A percentile compares a stretch with the other conserved stretches of the same genome.
Evolutionary conservation across 2,329 filamentous ascomycete species (phyloP).

Genomic region (Cladophialophora bantiana): DNA sequence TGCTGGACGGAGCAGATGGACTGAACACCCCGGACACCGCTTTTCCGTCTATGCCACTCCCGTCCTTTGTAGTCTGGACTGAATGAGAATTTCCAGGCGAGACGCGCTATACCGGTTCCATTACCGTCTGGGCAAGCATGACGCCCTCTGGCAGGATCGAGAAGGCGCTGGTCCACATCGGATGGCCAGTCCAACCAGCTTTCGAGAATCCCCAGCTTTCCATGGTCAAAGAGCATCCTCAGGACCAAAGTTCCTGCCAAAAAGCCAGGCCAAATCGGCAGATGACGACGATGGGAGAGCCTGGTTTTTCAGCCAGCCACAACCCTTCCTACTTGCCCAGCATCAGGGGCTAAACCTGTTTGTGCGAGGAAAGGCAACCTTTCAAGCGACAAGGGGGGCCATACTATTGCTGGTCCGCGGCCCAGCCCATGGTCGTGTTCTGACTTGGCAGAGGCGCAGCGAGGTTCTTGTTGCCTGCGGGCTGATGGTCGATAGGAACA

Average conservation of each 20-base stretch:
- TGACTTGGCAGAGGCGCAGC: neutral
- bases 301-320: constrained; percentile 17
- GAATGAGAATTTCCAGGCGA: neutral
- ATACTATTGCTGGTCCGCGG: neutral
- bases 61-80: neutral
- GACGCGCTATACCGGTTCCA: neutral
- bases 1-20: neutral
- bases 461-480: neutral
- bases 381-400: neutral
- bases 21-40: neutral
- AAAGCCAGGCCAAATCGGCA: neutral
- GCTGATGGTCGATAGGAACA: neutral
- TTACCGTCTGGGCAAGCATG: neutral
- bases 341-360: neutral
- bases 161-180: neutral
- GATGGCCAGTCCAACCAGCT: neutral
- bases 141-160: neutral
- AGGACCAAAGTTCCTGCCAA: constrained; percentile 11
- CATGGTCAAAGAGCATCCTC: neutral
- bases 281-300: neutral
- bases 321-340: neutral
- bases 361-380: neutral
- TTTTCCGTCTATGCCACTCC: neutral
- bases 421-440: neutral
- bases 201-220: neutral